Conservation (phyloP, 768 basidiomycete species). For the Dictyophora rubrovolvata region DNA sequence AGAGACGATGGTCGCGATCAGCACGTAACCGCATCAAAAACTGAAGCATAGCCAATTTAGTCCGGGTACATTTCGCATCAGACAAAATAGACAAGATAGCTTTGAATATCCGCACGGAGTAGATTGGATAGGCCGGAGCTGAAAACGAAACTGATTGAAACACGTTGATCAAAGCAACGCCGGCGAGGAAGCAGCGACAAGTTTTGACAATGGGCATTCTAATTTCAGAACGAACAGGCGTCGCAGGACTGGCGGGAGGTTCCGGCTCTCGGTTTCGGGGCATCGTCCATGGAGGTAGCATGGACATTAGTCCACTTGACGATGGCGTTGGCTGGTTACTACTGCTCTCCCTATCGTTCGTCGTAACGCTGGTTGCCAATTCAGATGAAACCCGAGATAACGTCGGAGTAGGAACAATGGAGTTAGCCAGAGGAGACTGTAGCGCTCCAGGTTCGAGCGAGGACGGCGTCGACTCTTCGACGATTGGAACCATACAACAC, state of each 20-base stretch:
- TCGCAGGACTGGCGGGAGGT: not conserved
- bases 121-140: conserved; percentile 31
- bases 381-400: conserved; percentile 7
- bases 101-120: conserved; percentile 46
- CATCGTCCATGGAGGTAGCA: not conserved
- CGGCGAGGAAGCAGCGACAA: conserved; percentile 46
- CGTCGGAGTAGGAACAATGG: not conserved
- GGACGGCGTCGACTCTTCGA: not conserved
- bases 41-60: conserved; percentile 65
- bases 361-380: not conserved
- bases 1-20: conserved; percentile 82
- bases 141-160: conserved; percentile 69
- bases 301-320: not conserved
- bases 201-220: not conserved
- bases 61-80: conserved; percentile 41
- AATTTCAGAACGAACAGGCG: not conserved
- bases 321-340: not conserved
- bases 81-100: conserved; percentile 39
- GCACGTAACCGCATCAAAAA: conserved; percentile 84
- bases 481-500: not conserved
- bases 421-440: not conserved
- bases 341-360: not conserved
- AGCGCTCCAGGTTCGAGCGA: not conserved
- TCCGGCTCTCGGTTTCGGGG: not conserved
- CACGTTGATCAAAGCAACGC: conserved; percentile 50